Evolutionary conservation across 495 filamentous ascomycete species (phyloP).

Genomic region (Cercophora samala): DNA sequence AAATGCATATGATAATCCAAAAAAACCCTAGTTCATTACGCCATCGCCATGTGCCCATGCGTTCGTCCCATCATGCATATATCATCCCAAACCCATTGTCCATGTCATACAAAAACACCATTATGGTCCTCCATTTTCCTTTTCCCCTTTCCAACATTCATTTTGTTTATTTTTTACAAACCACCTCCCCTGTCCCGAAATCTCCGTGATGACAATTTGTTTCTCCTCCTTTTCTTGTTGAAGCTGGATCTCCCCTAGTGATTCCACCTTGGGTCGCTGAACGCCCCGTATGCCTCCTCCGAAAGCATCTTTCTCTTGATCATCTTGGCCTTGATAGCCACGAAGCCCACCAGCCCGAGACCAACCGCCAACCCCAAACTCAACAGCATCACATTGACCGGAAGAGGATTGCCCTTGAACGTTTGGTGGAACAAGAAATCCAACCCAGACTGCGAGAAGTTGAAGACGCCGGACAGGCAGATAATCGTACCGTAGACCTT

Average conservation of each 20-base stretch:
- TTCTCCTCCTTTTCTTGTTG: not conserved
- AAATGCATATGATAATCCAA: not conserved
- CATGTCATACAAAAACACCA: not conserved
- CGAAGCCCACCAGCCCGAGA: conserved; percentile 56
- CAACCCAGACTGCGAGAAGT: conserved; percentile 79
- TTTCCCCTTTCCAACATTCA: not conserved
- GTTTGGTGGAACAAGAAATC: conserved; percentile 73
- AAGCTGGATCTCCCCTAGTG: not conserved
- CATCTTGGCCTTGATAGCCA: conserved; percentile 36
- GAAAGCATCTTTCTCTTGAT: conserved; percentile 38
- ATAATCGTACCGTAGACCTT: conserved; percentile 96
- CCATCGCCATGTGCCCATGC: not conserved
- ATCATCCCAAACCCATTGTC: not conserved
- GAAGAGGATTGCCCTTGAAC: conserved; percentile 69
- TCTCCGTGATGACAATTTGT: not conserved
- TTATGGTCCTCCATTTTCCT: not conserved
- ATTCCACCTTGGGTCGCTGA: conserved; percentile 5
- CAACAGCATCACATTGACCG: conserved; percentile 72
- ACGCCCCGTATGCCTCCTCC: conserved; percentile 31
- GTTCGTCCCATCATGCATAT: not conserved
- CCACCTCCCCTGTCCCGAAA: not conserved
- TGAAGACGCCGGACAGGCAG: conserved; percentile 79
- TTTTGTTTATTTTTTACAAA: not conserved
- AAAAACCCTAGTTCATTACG: not conserved
- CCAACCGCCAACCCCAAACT: conserved; percentile 59